A percentile compares a stretch with the other conserved stretches of the same genome.
Evolutionary conservation across 1,139 yeast genomes (phyloP).

Genomic region (Hemisphaericaspora subhashii): DNA sequence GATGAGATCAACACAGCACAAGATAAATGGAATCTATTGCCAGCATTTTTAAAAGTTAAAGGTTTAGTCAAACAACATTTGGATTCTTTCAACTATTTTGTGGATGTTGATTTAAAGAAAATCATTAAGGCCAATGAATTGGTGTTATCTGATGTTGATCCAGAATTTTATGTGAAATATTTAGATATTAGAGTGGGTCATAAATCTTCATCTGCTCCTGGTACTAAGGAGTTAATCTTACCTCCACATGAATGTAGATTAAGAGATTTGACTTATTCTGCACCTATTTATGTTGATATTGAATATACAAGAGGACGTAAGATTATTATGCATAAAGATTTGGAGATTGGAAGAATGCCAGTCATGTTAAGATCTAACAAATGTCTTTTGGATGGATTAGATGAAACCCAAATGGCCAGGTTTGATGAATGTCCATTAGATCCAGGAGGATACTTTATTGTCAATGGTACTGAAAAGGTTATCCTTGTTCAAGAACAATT

Average conservation of each 20-base stretch:
- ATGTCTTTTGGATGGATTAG: conserved; percentile 78
- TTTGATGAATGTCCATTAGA: conserved; percentile 95
- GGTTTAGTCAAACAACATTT: conserved; percentile 96
- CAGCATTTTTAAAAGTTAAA: conserved; percentile 92
- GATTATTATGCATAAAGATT: conserved; percentile 83
- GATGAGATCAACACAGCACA: conserved; percentile 88
- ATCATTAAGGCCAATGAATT: conserved; percentile 88
- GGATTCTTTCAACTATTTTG: conserved; percentile 94
- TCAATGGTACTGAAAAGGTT: conserved; percentile 97
- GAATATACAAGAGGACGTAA: conserved; percentile 95
- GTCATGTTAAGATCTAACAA: conserved; percentile 92
- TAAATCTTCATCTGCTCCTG: conserved; percentile 51
- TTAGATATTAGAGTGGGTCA: conserved; percentile 88
- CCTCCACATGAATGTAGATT: conserved; percentile 97
- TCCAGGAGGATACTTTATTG: conserved; percentile 98
- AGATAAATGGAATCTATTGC: conserved; percentile 94
- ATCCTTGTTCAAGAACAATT: conserved; percentile 95
- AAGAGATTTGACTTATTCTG: conserved; percentile 92
- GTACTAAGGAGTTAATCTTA: conserved; percentile 60
- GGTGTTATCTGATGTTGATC: conserved; percentile 92
- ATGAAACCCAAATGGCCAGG: conserved; percentile 81
- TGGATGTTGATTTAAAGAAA: conserved; percentile 88
- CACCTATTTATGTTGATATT: conserved; percentile 95
- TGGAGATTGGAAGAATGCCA: conserved; percentile 98
- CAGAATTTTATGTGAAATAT: conserved; percentile 90